Evolutionary conservation across 139 green algal genomes (phyloP), one percentile per base, ranked within the genome.

Genomic region (Haematococcus sp.): DNA sequence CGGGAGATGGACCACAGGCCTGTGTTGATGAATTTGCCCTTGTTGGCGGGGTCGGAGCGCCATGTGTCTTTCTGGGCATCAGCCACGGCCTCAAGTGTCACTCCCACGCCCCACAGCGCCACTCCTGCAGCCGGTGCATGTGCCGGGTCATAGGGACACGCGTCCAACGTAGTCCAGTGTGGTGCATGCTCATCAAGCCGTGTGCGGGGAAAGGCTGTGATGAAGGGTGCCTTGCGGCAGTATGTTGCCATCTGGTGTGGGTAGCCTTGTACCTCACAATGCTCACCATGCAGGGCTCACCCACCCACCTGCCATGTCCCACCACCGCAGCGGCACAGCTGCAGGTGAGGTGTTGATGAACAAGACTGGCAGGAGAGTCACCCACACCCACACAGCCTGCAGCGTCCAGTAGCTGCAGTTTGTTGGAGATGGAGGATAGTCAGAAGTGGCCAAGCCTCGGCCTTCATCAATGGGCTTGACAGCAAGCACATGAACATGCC

Each of bases 341-440:
- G 44, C 70, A n/a, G 61, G 22, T 25, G 31, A 54, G 20, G 46
- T 81, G 71, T 96, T 95, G 56, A 94, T 67, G 17, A 95, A 51
- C 9, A 93, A 79, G 46, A 94, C 78, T 7, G 93, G 93, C 32
- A 91, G 78, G 20, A 87, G 60, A 4, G 86, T 90, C 31, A 91
- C 68, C 25, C 73, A 95, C 76, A 97, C 91, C 93, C 93, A 97
- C 23, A 94, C 70, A 2, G 84, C 92, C 83, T 95, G 89, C 20
- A 59, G 17, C 5, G 66, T 72, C 66, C 66, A 72, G 44, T 72
- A 72, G 61, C 61, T 68, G 61, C 61, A 49, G n/a, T n/a, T n/a
- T n/a, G n/a, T n/a, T n/a, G n/a, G n/a, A n/a, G n/a, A n/a, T n/a
- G n/a, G n/a, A n/a, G n/a, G n/a, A n/a, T n/a, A n/a, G n/a, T n/a